These are phyloP conservation scores for Rhizopogon vesiculosus DNA, from an alignment of 768 basidiomycete genomes.

Conservation along the genomic window DNA sequence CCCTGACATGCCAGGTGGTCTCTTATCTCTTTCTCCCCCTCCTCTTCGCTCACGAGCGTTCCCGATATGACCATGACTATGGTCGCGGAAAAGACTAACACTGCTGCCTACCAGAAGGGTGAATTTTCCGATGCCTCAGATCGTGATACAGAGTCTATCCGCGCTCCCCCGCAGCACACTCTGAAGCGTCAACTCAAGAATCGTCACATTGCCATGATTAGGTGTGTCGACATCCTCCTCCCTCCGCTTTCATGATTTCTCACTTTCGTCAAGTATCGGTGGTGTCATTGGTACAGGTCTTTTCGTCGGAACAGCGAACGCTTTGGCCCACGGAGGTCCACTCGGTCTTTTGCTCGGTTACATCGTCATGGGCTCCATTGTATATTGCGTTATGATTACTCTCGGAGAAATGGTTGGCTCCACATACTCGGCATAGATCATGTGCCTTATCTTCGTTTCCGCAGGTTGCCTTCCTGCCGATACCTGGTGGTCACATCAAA, in stretches of 20 bases:
- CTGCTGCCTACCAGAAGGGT: background rate
- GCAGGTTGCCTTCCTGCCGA: constrained; percentile 66
- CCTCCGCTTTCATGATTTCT: background rate
- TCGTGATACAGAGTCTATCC: constrained; percentile 17
- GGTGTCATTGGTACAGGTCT: constrained; percentile 58
- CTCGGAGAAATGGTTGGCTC: constrained; percentile 66
- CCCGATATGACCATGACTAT: constrained; percentile 1
- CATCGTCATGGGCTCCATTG: constrained; percentile 56
- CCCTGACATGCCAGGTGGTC: too few relatives aligned
- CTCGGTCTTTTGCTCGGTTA: constrained; percentile 75
- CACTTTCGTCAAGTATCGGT: constrained; percentile 42
- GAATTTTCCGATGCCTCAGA: constrained; percentile 12
- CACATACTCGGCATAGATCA: constrained; percentile 44
- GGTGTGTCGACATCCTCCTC: constrained; percentile 28
- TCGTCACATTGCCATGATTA: constrained; percentile 81
- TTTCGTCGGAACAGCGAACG: constrained; percentile 60
- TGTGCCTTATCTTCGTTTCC: constrained; percentile 49
- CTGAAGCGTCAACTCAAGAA: constrained; percentile 68
- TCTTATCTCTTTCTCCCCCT: background rate
- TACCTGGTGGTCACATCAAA: constrained; percentile 78
- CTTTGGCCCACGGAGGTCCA: constrained; percentile 58
- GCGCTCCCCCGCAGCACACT: background rate
- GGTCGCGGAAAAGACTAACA: constrained; percentile 17
- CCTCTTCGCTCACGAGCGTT: background rate
- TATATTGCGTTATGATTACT: constrained; percentile 65